These are phyloP conservation scores for Arthrocladium fulminans DNA, from an alignment of 2,329 filamentous ascomycete species.

Conservation along the genomic window DNA sequence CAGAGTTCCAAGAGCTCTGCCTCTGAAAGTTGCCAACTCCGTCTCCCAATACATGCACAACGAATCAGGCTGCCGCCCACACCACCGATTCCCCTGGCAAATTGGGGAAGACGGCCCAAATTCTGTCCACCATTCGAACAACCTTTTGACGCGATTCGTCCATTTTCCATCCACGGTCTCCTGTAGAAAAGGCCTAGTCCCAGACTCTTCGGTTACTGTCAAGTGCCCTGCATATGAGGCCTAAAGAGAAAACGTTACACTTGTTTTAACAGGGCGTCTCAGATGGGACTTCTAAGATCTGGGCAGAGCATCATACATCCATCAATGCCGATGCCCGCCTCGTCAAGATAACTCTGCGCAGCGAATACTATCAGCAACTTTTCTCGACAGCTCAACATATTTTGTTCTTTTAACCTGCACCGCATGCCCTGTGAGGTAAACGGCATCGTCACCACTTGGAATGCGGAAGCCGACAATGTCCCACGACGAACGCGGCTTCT, in stretches of 20 bases:
- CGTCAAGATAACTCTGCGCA: background rate
- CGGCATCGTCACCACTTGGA: background rate
- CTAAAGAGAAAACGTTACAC: background rate
- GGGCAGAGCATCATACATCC: constrained; percentile 1
- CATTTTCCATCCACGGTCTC: constrained; percentile 1
- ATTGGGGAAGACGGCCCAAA: background rate
- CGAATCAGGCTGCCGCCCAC: constrained; percentile 3
- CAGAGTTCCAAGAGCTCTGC: background rate
- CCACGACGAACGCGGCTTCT: background rate
- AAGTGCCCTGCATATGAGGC: constrained; percentile 6
- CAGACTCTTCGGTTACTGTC: background rate
- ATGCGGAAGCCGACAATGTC: constrained; percentile 7
- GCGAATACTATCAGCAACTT: background rate
- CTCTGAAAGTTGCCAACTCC: background rate
- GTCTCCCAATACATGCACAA: background rate
- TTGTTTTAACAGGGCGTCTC: background rate
- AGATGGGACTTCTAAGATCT: background rate
- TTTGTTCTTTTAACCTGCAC: background rate
- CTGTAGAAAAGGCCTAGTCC: background rate
- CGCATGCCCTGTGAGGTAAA: background rate
- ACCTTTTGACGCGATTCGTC: constrained; percentile 1
- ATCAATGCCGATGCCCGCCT: background rate
- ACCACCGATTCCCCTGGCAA: background rate
- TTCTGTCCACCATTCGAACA: background rate
- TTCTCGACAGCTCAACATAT: background rate